Conservation (phyloP, 164 flowering plant species). For the Cinnamomum micranthum region DNA sequence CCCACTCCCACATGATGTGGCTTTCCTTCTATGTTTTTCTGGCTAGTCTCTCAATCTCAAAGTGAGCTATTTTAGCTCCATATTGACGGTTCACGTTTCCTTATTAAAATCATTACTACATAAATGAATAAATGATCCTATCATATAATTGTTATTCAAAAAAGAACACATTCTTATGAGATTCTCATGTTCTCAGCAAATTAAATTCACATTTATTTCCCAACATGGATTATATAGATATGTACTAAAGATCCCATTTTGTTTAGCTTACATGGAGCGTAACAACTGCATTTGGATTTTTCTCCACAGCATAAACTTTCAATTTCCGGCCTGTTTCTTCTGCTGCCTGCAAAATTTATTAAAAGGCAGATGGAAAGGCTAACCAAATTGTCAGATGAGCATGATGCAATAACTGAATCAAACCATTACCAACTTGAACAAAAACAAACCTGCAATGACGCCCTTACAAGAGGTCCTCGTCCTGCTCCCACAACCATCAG, state of each 20-base stretch:
- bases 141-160: too few relatives aligned
- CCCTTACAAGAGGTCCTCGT: conserved; percentile 97
- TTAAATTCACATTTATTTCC: not conserved
- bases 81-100: not conserved
- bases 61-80: not conserved
- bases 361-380: not conserved
- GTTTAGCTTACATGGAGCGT: conserved; percentile 83
- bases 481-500: conserved; percentile 99
- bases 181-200: not conserved
- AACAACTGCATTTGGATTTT: conserved; percentile 97
- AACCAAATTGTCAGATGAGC: not conserved
- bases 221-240: not conserved
- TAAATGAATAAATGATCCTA: not conserved
- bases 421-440: not conserved
- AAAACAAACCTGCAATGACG: conserved; percentile 73
- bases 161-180: not conserved
- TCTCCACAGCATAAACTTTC: conserved; percentile 94
- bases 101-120: too few relatives aligned
- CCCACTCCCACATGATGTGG: too few relatives aligned
- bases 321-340: conserved; percentile 88
- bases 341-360: conserved; percentile 59
- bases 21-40: too few relatives aligned
- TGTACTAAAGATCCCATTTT: not conserved
- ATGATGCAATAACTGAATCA: not conserved
- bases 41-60: not conserved